phyloP scores from a whole-genome alignment of 2,329 filamentous ascomycete species.

The Ceratocystis colombiana region DNA sequence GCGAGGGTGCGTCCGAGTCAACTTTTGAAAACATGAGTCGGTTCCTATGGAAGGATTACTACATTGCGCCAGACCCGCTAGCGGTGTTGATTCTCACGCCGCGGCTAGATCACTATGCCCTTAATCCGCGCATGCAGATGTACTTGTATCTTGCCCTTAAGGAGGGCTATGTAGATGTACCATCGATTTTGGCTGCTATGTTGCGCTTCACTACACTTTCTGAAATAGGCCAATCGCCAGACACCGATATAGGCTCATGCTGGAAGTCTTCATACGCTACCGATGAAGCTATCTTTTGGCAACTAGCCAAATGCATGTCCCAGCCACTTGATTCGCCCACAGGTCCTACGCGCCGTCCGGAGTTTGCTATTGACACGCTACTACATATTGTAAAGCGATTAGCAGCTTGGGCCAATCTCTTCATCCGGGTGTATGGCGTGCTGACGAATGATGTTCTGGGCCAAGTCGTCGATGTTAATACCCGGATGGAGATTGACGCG shows the following conservation, averaged over 20 bases:
- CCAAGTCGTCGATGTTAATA: conserved; percentile 37
- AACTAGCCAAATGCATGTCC: conserved; percentile 63
- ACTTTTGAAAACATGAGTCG: conserved; percentile 8
- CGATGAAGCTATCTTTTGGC: conserved; percentile 88
- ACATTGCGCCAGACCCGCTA: conserved; percentile 42
- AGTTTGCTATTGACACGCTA: conserved; percentile 38
- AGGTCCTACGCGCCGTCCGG: conserved; percentile 2
- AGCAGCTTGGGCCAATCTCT: conserved; percentile 50
- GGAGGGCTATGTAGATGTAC: conserved; percentile 43
- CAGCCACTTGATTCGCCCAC: conserved; percentile 11
- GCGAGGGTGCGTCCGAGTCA: conserved; percentile 7
- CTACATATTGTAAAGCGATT: conserved; percentile 42
- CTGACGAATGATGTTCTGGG: conserved; percentile 42
- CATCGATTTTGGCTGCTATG: conserved; percentile 46
- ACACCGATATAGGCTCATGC: conserved; percentile 27
- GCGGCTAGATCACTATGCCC: conserved; percentile 39
- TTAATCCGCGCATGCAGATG: conserved; percentile 50
- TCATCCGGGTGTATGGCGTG: conserved; percentile 42
- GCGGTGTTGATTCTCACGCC: conserved; percentile 52
- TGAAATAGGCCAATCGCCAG: conserved; percentile 26
- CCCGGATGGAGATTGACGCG: conserved; percentile 49
- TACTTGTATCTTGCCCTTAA: conserved; percentile 49
- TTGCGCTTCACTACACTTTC: conserved; percentile 44
- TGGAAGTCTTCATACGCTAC: conserved; percentile 51
- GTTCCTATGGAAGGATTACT: conserved; percentile 34